Evolutionary conservation across 192 early-diverging fungal species (phyloP), one percentile per base, ranked within the genome.

Genomic region (Umbelopsis sp.): DNA sequence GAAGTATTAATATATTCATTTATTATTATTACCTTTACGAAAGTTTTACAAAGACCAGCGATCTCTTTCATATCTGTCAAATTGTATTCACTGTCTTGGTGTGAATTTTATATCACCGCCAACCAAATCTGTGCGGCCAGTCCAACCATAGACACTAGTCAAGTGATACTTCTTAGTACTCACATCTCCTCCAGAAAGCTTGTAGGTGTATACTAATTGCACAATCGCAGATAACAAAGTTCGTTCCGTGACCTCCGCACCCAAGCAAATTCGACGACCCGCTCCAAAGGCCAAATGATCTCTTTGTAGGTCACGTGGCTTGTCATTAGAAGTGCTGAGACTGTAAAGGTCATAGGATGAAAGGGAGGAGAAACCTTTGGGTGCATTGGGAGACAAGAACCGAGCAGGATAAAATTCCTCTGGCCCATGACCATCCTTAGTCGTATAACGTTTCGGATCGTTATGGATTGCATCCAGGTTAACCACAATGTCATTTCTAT

Each of bases 381-480:
- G 70, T 9, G 12, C 31, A 6, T 44, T 41, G 2, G 70, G 50
- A 14, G 56, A 22, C 26, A 83, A 59, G 71, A 77, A 86, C 8
- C 82, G 80, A 9, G 80, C 75, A 0, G 84, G 84, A 22, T 83
- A 72, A 54, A 83, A 85, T 12, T 70, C 44, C n/a, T 70, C 34
- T 8, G 79, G 51, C 11, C 83, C 74, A 17, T 73, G 24, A 17
- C 56, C 56, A 32, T 62, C 56, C 56, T 62, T 62, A 31, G 56
- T 62, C 9, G 78, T 72, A 71, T 83, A 86, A 25, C 77, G 75
- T 25, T 74, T 69, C 5, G 73, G 65, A 36, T 86, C 78, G 0
- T 49, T 65, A 22, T 86, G 84, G 44, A 86, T 83, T 20, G 81
- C 71, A 66, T 83, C 74, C 69, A 83, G 56, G 20, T 83, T 83